Evolutionary conservation across 306 rosid genomes (phyloP), one percentile per base, ranked within the genome.

Genomic region (Adenanthera pavonina): DNA sequence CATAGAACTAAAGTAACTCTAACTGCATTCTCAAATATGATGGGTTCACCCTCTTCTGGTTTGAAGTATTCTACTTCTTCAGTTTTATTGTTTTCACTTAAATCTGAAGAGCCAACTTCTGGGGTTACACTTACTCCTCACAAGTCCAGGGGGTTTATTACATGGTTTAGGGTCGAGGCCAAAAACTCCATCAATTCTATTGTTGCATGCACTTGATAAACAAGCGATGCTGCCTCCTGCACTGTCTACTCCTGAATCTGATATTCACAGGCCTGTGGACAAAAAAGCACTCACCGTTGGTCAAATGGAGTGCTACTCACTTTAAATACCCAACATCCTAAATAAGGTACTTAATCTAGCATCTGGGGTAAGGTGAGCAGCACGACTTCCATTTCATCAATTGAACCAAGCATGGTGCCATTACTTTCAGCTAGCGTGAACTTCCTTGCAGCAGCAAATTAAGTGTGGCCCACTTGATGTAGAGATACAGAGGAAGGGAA

Each of bases 361-460:
- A 0, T 48, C 52, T 48, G 3, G 15, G 52, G 15, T 48, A 12
- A 12, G 52, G 4, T 48, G 15, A 48, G 52, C 52, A 47, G 52
- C 74, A 30, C 70, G 2, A 20, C 77, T 46, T 67, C 81, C 44
- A 44, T 62, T 53, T 13, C 88, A 62, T 72, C 60, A 62, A 43
- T 52, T 34, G 77, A 72, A 52, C n/a, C 85, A 44, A 56, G 69
- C 80, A 73, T 14, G n/a, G 64, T 19, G 57, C 14, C 65, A 13
- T 35, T 73, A 20, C 86, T 86, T 34, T 78, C 34, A 2, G 35
- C 74, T 20, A 33, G 52, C 17, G 75, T 43, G 40, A 79, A 65
- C 78, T 52, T 62, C 61, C 69, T 35, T 44, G 38, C 78, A n/a
- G 48, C n/a, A n/a, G 46, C 56, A 57, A 88, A 76, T 52, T 85